Percentiles rank a stretch among this genome's conserved stretches.
These are phyloP conservation scores for Talaromyces thailandensis DNA, from an alignment of 495 filamentous ascomycete species.

Conservation along the genomic window DNA sequence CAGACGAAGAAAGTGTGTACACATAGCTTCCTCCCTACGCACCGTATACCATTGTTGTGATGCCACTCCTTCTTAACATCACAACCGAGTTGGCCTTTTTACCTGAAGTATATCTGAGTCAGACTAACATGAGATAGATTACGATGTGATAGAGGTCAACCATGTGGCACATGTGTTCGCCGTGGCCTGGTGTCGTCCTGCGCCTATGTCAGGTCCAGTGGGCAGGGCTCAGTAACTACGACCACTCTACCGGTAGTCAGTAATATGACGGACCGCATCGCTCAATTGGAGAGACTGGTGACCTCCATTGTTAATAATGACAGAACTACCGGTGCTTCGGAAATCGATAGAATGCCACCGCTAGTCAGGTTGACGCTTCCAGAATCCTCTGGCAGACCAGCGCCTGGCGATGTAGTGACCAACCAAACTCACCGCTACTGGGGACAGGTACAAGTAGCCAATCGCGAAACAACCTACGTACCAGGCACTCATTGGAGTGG, in stretches of 20 bases:
- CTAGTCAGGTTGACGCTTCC: neutral
- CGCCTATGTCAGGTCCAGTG: slow-evolving; percentile 11
- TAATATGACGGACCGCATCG: slow-evolving; percentile 15
- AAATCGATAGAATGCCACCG: neutral
- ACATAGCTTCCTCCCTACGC: neutral
- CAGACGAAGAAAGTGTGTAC: neutral
- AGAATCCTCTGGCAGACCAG: neutral
- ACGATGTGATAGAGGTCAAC: slow-evolving; percentile 15
- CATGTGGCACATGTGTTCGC: slow-evolving; percentile 19
- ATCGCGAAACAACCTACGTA: slow-evolving; percentile 14
- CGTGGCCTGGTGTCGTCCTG: slow-evolving; percentile 20
- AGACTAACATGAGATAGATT: slow-evolving; percentile 4
- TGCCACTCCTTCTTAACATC: no score
- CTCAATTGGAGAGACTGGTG: slow-evolving; percentile 13
- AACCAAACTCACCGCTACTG: slow-evolving; percentile 6
- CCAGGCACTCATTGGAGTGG: slow-evolving; percentile 19
- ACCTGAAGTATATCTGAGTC: neutral
- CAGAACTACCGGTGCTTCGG: slow-evolving; percentile 4
- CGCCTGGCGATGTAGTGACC: neutral
- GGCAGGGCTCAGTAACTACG: slow-evolving; percentile 11
- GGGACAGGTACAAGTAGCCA: slow-evolving; percentile 9
- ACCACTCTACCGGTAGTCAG: slow-evolving; percentile 15
- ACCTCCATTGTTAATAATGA: slow-evolving; percentile 17
- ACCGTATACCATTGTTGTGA: no score
- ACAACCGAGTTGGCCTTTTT: neutral